Percentiles rank a stretch among this genome's conserved stretches.
Conservation (phyloP, 306 rosid species). For the Amphicarpaea edgeworthii region DNA sequence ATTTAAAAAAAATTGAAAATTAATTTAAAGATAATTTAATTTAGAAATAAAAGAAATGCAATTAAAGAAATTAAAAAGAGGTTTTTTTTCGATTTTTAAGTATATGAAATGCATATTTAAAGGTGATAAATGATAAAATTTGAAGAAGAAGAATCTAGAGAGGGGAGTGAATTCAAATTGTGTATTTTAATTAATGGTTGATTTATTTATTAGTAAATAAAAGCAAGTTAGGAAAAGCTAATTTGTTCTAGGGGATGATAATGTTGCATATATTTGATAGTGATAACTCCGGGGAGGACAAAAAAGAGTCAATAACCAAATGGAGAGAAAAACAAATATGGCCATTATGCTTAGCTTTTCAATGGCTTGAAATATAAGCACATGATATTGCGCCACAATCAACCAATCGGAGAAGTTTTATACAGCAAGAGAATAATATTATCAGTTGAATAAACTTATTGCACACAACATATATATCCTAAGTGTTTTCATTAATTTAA, state of each 20-base stretch:
- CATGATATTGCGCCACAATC: not conserved
- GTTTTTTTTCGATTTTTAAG: too few relatives aligned
- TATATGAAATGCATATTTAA: too few relatives aligned
- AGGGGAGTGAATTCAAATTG: too few relatives aligned
- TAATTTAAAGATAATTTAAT: too few relatives aligned
- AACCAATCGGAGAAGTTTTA: not conserved
- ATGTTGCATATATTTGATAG: not conserved
- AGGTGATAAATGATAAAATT: too few relatives aligned
- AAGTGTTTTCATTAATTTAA: too few relatives aligned
- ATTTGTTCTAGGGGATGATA: not conserved
- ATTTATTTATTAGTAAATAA: too few relatives aligned
- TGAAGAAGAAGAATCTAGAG: too few relatives aligned
- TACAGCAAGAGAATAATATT: not conserved
- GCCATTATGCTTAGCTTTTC: not conserved
- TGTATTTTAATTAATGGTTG: too few relatives aligned
- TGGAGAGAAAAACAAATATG: conserved; percentile 1
- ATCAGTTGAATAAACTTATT: not conserved
- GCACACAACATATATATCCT: not conserved
- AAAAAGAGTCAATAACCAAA: not conserved
- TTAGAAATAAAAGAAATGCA: too few relatives aligned
- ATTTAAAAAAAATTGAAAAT: too few relatives aligned
- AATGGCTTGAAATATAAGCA: conserved; percentile 8
- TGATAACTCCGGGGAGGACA: not conserved
- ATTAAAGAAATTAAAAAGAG: too few relatives aligned
- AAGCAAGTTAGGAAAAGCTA: not conserved